Evolutionary conservation across 2,329 filamentous ascomycete genomes (phyloP), one percentile per base, ranked within the genome.

Genomic region (Myriosclerotinia duriaeana): DNA sequence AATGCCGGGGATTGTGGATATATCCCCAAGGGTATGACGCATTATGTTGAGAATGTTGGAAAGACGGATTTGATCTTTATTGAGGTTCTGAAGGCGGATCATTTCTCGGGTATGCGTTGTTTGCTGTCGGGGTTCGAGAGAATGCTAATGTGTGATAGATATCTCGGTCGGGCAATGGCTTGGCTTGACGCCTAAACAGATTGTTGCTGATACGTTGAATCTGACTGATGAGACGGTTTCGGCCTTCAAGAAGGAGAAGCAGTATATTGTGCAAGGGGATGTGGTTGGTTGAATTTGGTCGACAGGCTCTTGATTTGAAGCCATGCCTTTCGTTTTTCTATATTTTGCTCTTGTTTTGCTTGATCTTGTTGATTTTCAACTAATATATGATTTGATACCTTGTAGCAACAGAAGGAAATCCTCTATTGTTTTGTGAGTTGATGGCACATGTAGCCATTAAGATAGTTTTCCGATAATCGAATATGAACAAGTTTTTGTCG

Each of bases 31-130:
- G 91, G 91, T 75, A 91, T 90, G 83, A 90, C 89, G 3, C 90
- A 93, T 75, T 93, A 92, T 75, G 89, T 94, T 64, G 90, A 94
- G 81, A 93, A 93, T 72, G 85, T 91, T 52, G 87, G 89, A n/a
- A 85, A 90, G 59, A 89, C 92, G 76, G 85, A 89, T 22, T 78
- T 93, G 2, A 87, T 91, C 75, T 89, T 93, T 77, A 79, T 93
- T 14, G 90, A 93, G 78, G 87, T 93, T 20, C 90, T 93, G 78
- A 82, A 87, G 60, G 84, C 88, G 0, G 86, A 90, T 70, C 82
- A 87, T 75, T 93, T 92, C 75, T 72, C 72, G 34, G 72, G 72
- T 72, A 65, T 68, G 68, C 44, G 54, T 12, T 17, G 4, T 17
- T 26, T 42, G 42, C 38, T 9, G 1, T 12, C 56, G 5, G 1